These are phyloP conservation scores for Rhexocercosporidium sp. DNA, from an alignment of 2,329 filamentous ascomycete genomes.

Conservation along the genomic window DNA sequence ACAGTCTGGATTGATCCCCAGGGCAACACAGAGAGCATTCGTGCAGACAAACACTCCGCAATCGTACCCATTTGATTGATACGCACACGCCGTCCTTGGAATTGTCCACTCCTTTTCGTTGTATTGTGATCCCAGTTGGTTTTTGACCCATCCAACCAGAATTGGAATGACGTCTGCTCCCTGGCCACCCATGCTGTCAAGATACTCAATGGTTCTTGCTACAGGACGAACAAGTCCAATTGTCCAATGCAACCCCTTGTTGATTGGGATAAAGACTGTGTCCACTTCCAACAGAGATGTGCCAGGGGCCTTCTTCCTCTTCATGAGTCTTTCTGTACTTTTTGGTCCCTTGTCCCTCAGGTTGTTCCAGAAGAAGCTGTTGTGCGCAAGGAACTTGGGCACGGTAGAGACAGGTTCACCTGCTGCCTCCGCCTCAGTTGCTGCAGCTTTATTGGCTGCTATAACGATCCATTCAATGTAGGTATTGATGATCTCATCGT, in stretches of 20 bases:
- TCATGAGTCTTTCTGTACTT: slow-evolving; percentile 59
- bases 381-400: slow-evolving; percentile 66
- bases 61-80: slow-evolving; percentile 71
- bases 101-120: slow-evolving; percentile 63
- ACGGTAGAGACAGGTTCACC: slow-evolving; percentile 49
- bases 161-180: slow-evolving; percentile 47
- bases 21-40: slow-evolving; percentile 67
- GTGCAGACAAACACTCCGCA: slow-evolving; percentile 80
- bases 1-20: slow-evolving; percentile 46
- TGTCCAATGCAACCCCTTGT: slow-evolving; percentile 71
- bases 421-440: slow-evolving; percentile 38
- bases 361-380: slow-evolving; percentile 68
- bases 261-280: slow-evolving; percentile 73
- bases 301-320: slow-evolving; percentile 61
- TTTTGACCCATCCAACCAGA: slow-evolving; percentile 55
- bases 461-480: slow-evolving; percentile 65
- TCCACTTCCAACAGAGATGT: slow-evolving; percentile 68
- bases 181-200: slow-evolving; percentile 67
- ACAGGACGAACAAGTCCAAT: slow-evolving; percentile 69
- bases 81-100: slow-evolving; percentile 54
- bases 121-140: slow-evolving; percentile 62
- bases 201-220: slow-evolving; percentile 65
- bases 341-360: slow-evolving; percentile 54
- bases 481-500: slow-evolving; percentile 77
- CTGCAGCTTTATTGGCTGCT: slow-evolving; percentile 62